A percentile compares a stretch with the other conserved stretches of the same genome.
Evolutionary conservation across 805 yeast species (phyloP).

Genomic region (Suhomyces prunicola): DNA sequence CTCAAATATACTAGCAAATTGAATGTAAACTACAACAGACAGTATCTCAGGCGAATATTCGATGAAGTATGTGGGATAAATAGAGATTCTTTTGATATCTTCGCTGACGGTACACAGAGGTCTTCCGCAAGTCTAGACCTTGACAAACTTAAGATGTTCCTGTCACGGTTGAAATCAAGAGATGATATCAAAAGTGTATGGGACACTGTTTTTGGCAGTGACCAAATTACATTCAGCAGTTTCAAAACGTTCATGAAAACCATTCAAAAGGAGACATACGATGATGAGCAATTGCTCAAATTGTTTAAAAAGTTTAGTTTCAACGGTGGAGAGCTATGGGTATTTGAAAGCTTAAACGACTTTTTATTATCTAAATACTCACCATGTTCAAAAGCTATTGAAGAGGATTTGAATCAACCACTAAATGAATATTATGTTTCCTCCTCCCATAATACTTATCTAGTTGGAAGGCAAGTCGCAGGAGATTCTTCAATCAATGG

Average conservation of each 20-base stretch:
- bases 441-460: conserved; percentile 92
- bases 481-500: conserved; percentile 89
- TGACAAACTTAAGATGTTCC: conserved; percentile 72
- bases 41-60: conserved; percentile 49
- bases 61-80: conserved; percentile 16
- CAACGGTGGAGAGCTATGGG: conserved; percentile 16
- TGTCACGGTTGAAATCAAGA: conserved; percentile 61
- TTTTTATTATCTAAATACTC: conserved; percentile 31
- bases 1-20: conserved; percentile 60
- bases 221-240: conserved; percentile 17
- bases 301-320: conserved; percentile 25
- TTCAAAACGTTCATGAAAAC: conserved; percentile 40
- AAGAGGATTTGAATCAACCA: conserved; percentile 43
- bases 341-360: conserved; percentile 22
- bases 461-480: conserved; percentile 82
- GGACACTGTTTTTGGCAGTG: conserved; percentile 25
- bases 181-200: conserved; percentile 58
- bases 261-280: conserved; percentile 46
- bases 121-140: conserved; percentile 44
- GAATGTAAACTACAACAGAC: conserved; percentile 68
- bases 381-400: conserved; percentile 12
- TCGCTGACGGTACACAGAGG: neutral
- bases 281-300: conserved; percentile 24
- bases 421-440: conserved; percentile 84
- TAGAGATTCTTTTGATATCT: neutral